phyloP scores from a whole-genome alignment of 129 eudicot species.

The Saussurea involucrata region DNA sequence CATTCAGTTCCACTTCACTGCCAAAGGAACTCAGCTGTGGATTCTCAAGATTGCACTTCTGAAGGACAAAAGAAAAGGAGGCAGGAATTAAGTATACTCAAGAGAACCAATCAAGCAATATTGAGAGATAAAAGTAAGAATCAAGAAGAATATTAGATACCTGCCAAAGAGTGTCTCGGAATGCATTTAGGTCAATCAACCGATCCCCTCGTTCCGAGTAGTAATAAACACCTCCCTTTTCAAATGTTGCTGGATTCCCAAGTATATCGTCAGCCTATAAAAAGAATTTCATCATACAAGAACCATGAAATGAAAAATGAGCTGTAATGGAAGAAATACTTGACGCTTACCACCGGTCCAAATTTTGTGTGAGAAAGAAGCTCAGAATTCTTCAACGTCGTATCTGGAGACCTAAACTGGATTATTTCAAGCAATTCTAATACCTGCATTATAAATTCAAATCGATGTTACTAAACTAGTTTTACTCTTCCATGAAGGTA shows the following conservation, averaged over 20 bases:
- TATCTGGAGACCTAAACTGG: slow-evolving; percentile 90
- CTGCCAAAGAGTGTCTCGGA: slow-evolving; percentile 94
- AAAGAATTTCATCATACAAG: neutral
- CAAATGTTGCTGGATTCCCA: slow-evolving; percentile 54
- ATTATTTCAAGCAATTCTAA: slow-evolving; percentile 83
- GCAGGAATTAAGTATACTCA: neutral
- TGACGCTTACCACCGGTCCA: slow-evolving; percentile 62
- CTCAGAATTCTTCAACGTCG: slow-evolving; percentile 63
- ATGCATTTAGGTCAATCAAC: slow-evolving; percentile 70
- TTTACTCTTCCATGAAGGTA: neutral
- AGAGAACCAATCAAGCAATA: neutral
- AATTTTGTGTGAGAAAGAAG: slow-evolving; percentile 57
- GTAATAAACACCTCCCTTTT: slow-evolving; percentile 77
- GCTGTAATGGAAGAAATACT: neutral
- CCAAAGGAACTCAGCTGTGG: slow-evolving; percentile 65
- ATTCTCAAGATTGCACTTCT: slow-evolving; percentile 58
- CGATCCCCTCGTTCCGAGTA: slow-evolving; percentile 96
- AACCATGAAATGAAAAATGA: neutral
- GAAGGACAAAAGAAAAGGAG: neutral
- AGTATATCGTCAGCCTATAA: slow-evolving; percentile 89
- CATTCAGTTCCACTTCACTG: slow-evolving; percentile 73
- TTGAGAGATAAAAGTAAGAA: neutral
- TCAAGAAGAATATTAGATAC: slow-evolving; percentile 24
- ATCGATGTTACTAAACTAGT: neutral
- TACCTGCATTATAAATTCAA: slow-evolving; percentile 41